Evolutionary conservation across 2,329 filamentous ascomycete species (phyloP), one percentile per base, ranked within the genome.

Genomic region (Ophiosphaerella narmari): DNA sequence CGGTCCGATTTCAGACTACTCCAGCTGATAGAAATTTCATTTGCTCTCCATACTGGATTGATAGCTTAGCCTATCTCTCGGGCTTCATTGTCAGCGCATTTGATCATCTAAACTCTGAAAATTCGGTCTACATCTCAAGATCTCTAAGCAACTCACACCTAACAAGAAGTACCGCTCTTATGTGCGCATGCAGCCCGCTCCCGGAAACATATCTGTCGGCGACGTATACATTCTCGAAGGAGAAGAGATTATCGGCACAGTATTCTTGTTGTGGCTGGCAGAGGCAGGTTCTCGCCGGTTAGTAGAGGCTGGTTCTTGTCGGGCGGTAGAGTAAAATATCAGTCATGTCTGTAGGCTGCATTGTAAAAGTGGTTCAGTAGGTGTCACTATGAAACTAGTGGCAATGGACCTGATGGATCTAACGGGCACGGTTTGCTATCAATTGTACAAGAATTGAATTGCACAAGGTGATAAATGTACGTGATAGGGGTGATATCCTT

Each of bases 11-110:
- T 71, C 78, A 80, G 43, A 82, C 80, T 13, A 80, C 78, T 23
- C 74, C 77, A 4, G 74, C 76, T 36, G 78, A 81, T 48, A 81
- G 81, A 44, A 78, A 82, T 52, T 85, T 82, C 71, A 80, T 80
- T 63, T 81, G 79, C 64, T 78, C 82, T 16, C 82, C 82, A 29
- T 83, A 82, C 75, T 82, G 81, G 80, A 82, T 84, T 50, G 82
- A 85, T 62, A 80, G 79, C 53, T 73, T 82, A 53, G 78, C 77
- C 51, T 82, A 84, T 65, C 74, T 84, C 54, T 81, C 81, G 34
- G 82, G 82, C 16, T 84, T 84, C 68, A 82, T 83, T 43, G 81
- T 84, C 72, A 85, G 84, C 53, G 81, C 80, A 14, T 83, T 78
- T 35, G 82, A 84, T 55, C 73, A 82, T 7, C 76, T 82, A 23